These are phyloP conservation scores for Pseudonitzschia pungens DNA, from an alignment of 108 stramenopile species.

Conservation along the genomic window DNA sequence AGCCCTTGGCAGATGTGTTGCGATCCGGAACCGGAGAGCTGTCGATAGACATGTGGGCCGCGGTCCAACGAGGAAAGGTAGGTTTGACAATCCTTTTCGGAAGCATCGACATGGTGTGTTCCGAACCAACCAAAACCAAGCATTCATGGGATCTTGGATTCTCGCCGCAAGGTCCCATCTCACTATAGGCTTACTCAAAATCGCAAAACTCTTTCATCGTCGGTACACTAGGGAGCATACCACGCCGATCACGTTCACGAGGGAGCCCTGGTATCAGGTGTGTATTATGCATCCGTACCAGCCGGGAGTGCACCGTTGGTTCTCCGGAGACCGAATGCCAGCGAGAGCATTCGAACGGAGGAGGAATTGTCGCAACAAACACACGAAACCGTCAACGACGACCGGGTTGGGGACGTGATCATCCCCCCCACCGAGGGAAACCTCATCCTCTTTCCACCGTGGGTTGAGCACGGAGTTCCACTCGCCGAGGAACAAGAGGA, in stretches of 20 bases:
- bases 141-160: too few relatives aligned
- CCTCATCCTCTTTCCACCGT: slow-evolving; percentile 1
- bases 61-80: slow-evolving; percentile 9
- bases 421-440: not conserved
- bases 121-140: too few relatives aligned
- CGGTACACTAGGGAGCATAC: not conserved
- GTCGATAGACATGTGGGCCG: slow-evolving; percentile 2
- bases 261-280: slow-evolving; percentile 3
- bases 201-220: too few relatives aligned
- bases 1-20: not conserved
- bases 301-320: not conserved
- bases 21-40: not conserved
- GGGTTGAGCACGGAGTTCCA: not conserved
- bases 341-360: not conserved
- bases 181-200: too few relatives aligned
- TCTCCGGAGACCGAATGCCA: not conserved
- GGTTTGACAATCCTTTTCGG: not conserved
- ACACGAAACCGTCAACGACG: not conserved
- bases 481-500: not conserved
- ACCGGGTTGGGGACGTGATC: not conserved
- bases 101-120: too few relatives aligned
- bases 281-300: not conserved
- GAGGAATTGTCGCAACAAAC: too few relatives aligned
- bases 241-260: slow-evolving; percentile 7
- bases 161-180: too few relatives aligned